Base-by-base conservation (phyloP, 495 filamentous ascomycete genomes). In the Elasticomyces elasticus region DNA sequence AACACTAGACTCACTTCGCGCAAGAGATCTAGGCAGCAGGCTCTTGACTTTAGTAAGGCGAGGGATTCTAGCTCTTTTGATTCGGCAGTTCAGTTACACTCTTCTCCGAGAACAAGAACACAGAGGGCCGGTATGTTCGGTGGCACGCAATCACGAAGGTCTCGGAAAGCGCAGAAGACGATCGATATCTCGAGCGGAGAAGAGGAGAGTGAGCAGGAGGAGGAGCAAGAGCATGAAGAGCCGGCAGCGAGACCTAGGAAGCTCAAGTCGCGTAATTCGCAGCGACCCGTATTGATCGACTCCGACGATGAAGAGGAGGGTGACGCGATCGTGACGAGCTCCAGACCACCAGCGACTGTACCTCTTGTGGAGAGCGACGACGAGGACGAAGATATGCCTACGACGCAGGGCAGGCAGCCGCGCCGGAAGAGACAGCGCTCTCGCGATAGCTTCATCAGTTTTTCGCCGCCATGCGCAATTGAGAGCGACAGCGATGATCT, bases 401-500 rank as follows among this genome's bases (percentile, higher is more conserved):
- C 59, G 9, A 54, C 59, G 4, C 7, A 20, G 9, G 59, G 55
- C 15, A 58, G 23, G 15, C 42, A 46, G 27, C 33, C 48, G 20
- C 49, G 24, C 13, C 10, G 52, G 17, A 49, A 59, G 46, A 31
- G 49, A 15, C 49, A 7, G 5, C n/a, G 26, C 15, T 45, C 53
- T 2, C 31, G n/a, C 28, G 44, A 55, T 24, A 47, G 43, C 50
- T 62, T 58, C 54, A 54, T 62, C 12, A 46, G 27, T 30, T 54
- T 50, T 1, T 58, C 59, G 20, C 59, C 59, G 4, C 42, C 58
- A 7, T 10, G 31, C 1, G 50, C 45, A 22, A 41, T 53, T 5
- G 56, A 60, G 10, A 56, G 56, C 50, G 63, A 55, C 24, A 48
- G 52, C 28, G 61, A n/a, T n/a, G n/a, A 61, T 51, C n/a, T 63